Evolutionary conservation across 2,329 filamentous ascomycete genomes (phyloP), one percentile per base, ranked within the genome.

Genomic region (Clarireedia homoeocarpa): DNA sequence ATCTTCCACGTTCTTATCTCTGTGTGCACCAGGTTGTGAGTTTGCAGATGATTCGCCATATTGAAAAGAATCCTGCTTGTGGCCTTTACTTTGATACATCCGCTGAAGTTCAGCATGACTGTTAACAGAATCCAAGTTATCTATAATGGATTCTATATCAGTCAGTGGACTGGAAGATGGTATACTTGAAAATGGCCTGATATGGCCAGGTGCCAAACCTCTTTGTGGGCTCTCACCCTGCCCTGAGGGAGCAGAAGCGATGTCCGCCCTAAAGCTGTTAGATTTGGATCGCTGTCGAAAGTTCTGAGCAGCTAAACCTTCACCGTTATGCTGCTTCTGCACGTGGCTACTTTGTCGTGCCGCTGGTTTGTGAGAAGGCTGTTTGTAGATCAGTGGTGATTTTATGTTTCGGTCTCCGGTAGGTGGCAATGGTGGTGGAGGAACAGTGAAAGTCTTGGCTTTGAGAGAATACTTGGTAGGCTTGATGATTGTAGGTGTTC

Each of bases 101-200:
- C 5, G 40, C 14, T 57, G 44, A 15, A 57, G 36, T 14, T 53
- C 50, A n/a, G 51, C 49, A 3, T 46, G 52, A 12, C 24, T 51
- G 24, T 55, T 27, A 12, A 45, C 44, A 44, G 50, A 40, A 24
- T 42, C 14, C 6, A 55, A 24, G 14, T 50, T 17, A 45, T 20
- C 23, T 26, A 55, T 48, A 7, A 55, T 36, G 10, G 40, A 45
- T 20, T 48, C 57, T 14, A 48, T 20, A 26, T 58, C 52, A 12
- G 38, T 45, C 6, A 54, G 42, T 17, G 58, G 42, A 39, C 55
- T 58, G 14, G 53, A 38, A 27, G 58, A 50, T 45, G 39, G 5
- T 9, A 47, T 30, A 30, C 34, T 48, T 14, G 54, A 55, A 38
- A 57, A 59, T 17, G 48, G 54, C 40, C 23, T 53, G 34, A 55